These are phyloP conservation scores for Trichoderma asperellum DNA, from an alignment of 2,329 filamentous ascomycete genomes.

Conservation along the genomic window DNA sequence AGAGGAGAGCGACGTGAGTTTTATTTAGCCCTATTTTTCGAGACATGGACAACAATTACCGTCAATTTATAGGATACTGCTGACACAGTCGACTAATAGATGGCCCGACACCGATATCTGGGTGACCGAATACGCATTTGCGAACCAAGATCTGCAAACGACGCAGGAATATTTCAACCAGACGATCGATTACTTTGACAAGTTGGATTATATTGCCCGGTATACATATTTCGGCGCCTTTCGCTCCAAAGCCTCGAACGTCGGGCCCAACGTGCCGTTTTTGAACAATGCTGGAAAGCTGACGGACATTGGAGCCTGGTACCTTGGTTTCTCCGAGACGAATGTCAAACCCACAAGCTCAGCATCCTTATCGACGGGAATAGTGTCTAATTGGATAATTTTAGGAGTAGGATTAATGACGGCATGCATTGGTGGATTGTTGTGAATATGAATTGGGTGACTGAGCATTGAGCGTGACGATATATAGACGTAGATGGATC, in stretches of 20 bases:
- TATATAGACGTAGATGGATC: neutral
- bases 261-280: slow-evolving; percentile 74
- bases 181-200: slow-evolving; percentile 68
- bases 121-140: slow-evolving; percentile 76
- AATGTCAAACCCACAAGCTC: slow-evolving; percentile 46
- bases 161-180: slow-evolving; percentile 71
- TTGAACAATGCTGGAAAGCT: slow-evolving; percentile 68
- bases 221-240: slow-evolving; percentile 82
- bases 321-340: slow-evolving; percentile 62
- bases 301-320: slow-evolving; percentile 78
- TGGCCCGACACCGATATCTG: slow-evolving; percentile 68
- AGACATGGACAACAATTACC: neutral
- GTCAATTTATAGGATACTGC: neutral
- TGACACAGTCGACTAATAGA: slow-evolving; percentile 39
- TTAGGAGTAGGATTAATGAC: slow-evolving; percentile 16
- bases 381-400: slow-evolving; percentile 4
- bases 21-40: neutral
- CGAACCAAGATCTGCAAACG: slow-evolving; percentile 57
- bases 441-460: neutral
- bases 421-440: neutral
- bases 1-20: slow-evolving; percentile 45
- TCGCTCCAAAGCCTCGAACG: slow-evolving; percentile 69
- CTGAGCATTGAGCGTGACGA: neutral
- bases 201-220: slow-evolving; percentile 57
- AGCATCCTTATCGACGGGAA: slow-evolving; percentile 2